phyloP scores from a whole-genome alignment of 441 rosid species.

The Arabidopsis hybrid region DNA sequence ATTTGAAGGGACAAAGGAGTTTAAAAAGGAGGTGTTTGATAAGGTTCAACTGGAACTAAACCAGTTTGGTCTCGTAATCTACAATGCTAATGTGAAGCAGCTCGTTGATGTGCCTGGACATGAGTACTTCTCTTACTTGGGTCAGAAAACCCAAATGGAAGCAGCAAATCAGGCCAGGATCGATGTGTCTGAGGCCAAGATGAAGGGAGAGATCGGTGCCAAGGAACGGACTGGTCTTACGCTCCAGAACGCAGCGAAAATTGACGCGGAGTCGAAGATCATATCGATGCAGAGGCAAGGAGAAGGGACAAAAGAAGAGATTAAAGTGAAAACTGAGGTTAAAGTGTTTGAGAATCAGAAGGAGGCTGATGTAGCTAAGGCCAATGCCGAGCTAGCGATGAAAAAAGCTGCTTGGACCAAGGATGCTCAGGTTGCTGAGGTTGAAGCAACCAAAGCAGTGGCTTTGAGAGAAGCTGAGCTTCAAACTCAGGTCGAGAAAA shows the following conservation, averaged over 20 bases:
- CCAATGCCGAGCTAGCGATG: constrained; percentile 64
- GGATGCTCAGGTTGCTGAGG: constrained; percentile 65
- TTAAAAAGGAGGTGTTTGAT: constrained; percentile 68
- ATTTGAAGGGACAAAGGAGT: constrained; percentile 56
- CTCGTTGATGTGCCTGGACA: constrained; percentile 80
- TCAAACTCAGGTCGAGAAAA: constrained; percentile 65
- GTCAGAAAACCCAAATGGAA: constrained; percentile 82
- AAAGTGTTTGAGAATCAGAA: constrained; percentile 68
- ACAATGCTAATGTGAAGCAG: constrained; percentile 76
- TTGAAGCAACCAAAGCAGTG: constrained; percentile 69
- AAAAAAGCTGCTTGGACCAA: constrained; percentile 68
- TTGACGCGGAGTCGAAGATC: constrained; percentile 69
- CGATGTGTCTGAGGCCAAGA: constrained; percentile 68
- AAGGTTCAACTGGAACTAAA: constrained; percentile 74
- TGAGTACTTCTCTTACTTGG: constrained; percentile 78
- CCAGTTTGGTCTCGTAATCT: constrained; percentile 68
- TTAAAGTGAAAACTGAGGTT: constrained; percentile 60
- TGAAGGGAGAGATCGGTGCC: constrained; percentile 71
- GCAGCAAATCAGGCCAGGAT: constrained; percentile 77
- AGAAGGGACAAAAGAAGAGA: constrained; percentile 68
- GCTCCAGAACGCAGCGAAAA: constrained; percentile 67
- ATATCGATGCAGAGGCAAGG: constrained; percentile 59
- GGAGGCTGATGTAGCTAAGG: constrained; percentile 69
- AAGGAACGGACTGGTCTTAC: constrained; percentile 60
- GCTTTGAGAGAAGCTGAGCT: constrained; percentile 68